Evolutionary conservation across 169 alveolate genomes (phyloP).

Genomic region (Plasmodium gonderi): DNA sequence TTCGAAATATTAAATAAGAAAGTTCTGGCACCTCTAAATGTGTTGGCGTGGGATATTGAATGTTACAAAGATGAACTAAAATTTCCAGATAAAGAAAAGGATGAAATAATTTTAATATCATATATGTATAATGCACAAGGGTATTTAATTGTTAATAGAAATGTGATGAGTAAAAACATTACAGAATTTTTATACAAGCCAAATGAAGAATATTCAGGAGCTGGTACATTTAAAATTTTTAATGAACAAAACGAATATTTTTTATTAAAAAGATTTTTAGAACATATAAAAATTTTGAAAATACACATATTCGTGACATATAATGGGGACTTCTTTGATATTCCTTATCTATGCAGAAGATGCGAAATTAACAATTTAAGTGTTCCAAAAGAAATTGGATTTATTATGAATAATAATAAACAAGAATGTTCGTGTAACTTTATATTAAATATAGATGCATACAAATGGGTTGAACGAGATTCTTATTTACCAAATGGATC

Average conservation of each 20-base stretch:
- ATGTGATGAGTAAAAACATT: conserved; percentile 94
- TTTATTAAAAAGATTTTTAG: conserved; percentile 81
- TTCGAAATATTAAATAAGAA: conserved; percentile 78
- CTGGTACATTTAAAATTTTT: conserved; percentile 82
- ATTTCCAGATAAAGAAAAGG: conserved; percentile 97
- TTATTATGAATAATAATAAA: conserved; percentile 80
- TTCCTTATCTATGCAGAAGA: conserved; percentile 96
- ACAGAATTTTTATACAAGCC: conserved; percentile 97
- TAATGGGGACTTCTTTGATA: conserved; percentile 99
- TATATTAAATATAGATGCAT: conserved; percentile 96
- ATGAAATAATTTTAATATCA: conserved; percentile 93
- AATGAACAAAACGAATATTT: conserved; percentile 81
- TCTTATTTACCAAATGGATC: conserved; percentile 98
- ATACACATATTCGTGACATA: conserved; percentile 96
- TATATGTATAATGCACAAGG: conserved; percentile 97
- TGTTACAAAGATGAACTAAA: conserved; percentile 97
- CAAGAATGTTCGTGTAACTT: conserved; percentile 89
- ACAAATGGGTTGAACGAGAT: conserved; percentile 99
- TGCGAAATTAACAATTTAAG: conserved; percentile 92
- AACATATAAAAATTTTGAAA: conserved; percentile 78
- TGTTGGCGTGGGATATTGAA: conserved; percentile 99
- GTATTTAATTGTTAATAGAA: conserved; percentile 95
- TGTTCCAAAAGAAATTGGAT: conserved; percentile 90
- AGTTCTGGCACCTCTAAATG: conserved; percentile 90
- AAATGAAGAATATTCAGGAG: conserved; percentile 94